phyloP scores from a whole-genome alignment of 768 basidiomycete genomes.

The Calocybe gangraenosa region DNA sequence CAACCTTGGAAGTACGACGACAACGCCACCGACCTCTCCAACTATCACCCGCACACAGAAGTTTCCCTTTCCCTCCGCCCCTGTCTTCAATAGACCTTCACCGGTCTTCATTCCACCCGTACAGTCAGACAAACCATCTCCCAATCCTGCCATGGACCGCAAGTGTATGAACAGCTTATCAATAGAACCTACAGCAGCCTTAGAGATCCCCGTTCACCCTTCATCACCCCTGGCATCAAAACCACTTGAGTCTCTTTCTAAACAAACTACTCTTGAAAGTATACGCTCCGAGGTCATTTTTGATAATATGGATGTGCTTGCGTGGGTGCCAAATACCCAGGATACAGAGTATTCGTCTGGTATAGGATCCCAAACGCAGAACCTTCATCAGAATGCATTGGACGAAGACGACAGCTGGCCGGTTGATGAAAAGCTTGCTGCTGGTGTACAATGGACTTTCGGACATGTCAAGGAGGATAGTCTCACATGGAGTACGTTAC shows the following conservation, averaged over 20 bases:
- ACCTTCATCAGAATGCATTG: slow-evolving; percentile 26
- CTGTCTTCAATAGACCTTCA: slow-evolving; percentile 58
- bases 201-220: slow-evolving; percentile 36
- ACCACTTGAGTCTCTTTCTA: slow-evolving; percentile 31
- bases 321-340: slow-evolving; percentile 60
- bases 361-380: slow-evolving; percentile 31
- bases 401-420: slow-evolving; percentile 78
- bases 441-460: slow-evolving; percentile 60
- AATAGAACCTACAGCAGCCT: slow-evolving; percentile 38
- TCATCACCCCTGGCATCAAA: slow-evolving; percentile 28
- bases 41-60: slow-evolving; percentile 30
- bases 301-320: slow-evolving; percentile 39
- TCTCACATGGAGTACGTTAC: slow-evolving; percentile 71
- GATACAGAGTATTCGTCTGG: slow-evolving; percentile 47
- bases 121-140: slow-evolving; percentile 22
- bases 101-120: slow-evolving; percentile 50
- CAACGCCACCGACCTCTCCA: slow-evolving; percentile 58
- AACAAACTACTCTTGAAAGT: slow-evolving; percentile 54
- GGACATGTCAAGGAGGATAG: slow-evolving; percentile 59
- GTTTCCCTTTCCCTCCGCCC: slow-evolving; percentile 33
- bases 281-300: slow-evolving; percentile 48
- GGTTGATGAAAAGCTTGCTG: slow-evolving; percentile 58
- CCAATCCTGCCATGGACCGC: slow-evolving; percentile 20
- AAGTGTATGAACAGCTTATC: slow-evolving; percentile 31
- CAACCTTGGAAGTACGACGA: slow-evolving; percentile 40